Conservation (phyloP, 257 asterid species). For the Ophiorrhiza pumila region DNA sequence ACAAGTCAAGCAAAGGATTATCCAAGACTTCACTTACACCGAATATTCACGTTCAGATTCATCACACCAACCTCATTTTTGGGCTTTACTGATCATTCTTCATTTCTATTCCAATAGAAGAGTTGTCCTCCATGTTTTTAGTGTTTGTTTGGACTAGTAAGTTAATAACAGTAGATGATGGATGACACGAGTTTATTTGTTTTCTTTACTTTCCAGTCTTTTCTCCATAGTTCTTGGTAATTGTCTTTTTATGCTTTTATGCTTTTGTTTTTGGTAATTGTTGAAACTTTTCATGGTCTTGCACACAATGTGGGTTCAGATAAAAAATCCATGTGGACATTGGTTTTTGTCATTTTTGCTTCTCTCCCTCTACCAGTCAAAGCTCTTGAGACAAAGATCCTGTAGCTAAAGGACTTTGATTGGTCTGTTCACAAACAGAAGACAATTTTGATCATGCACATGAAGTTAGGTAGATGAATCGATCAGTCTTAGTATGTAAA, state of each 20-base stretch:
- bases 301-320: not conserved
- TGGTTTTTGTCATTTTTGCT: not conserved
- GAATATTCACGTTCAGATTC: conserved; percentile 7
- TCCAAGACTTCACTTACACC: not conserved
- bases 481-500: not conserved
- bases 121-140: not conserved
- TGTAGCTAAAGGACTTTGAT: not conserved
- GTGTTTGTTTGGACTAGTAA: not conserved
- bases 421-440: not conserved
- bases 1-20: not conserved
- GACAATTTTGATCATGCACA: not conserved
- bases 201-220: not conserved
- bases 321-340: not conserved
- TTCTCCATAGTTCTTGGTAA: not conserved
- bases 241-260: not conserved
- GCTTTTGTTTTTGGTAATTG: not conserved
- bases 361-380: conserved; percentile 4
- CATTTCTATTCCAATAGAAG: not conserved
- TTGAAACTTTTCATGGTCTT: not conserved
- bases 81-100: not conserved
- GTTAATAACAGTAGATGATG: not conserved
- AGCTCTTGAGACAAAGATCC: not conserved
- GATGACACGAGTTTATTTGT: not conserved
- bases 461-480: not conserved
- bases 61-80: not conserved